Evolutionary conservation across 371 early-diverging fungal genomes (phyloP).

Genomic region (Mortierella sp.): DNA sequence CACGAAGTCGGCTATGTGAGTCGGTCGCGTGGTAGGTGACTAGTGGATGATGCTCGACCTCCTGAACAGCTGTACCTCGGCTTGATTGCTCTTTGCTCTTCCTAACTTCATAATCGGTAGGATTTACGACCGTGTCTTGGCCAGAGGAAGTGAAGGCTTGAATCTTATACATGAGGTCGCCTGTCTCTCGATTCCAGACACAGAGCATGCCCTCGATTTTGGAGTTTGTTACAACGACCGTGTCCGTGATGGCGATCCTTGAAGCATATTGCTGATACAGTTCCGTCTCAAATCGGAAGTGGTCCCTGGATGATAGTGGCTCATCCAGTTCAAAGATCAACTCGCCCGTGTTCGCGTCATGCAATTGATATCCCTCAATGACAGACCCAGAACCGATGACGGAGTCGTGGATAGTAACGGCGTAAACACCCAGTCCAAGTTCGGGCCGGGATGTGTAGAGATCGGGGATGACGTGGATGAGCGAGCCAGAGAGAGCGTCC

Average conservation of each 20-base stretch:
- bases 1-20: not conserved
- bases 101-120: not conserved
- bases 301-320: conserved; percentile 27
- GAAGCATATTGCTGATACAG: conserved; percentile 35
- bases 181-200: conserved; percentile 28
- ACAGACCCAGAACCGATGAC: conserved; percentile 32
- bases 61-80: no score
- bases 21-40: conserved; percentile 1
- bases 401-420: conserved; percentile 23
- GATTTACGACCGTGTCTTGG: no score
- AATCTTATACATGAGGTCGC: conserved; percentile 25
- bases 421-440: conserved; percentile 30
- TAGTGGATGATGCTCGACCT: no score
- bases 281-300: conserved; percentile 21
- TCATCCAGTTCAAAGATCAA: conserved; percentile 37
- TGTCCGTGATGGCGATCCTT: conserved; percentile 23
- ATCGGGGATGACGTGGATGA: conserved; percentile 13
- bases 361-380: conserved; percentile 31
- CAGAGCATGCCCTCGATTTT: conserved; percentile 34
- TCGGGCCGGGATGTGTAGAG: conserved; percentile 22
- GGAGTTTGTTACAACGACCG: conserved; percentile 35
- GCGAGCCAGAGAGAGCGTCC: conserved; percentile 43
- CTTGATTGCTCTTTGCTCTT: no score
- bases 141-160: conserved; percentile 16
- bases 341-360: conserved; percentile 12